Base-by-base conservation (phyloP, 2,329 filamentous ascomycete species). In the Emmonsia crescens region DNA sequence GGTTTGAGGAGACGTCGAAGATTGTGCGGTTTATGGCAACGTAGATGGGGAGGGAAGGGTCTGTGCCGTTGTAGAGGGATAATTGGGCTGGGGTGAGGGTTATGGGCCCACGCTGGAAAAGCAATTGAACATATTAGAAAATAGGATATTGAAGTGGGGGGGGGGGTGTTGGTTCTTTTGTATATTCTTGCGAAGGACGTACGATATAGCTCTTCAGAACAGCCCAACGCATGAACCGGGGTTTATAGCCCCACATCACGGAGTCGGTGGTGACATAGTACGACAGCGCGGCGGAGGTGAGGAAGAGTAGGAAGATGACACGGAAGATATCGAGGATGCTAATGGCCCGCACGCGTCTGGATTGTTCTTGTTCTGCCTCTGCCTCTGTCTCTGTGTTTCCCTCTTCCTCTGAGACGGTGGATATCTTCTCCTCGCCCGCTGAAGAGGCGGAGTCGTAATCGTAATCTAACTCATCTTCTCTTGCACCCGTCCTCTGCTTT, bases 11-110 rank as follows among this genome's bases (percentile, higher is more conserved):
- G 51, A 87, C 85, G 69, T 87, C 85, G 78, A 85, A 87, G 74
- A 87, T 83, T 24, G 80, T 83, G 66, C 83, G 81, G 72, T 87
- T 87, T 70, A 99, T 85, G 65, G 91, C 91, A 61, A 99, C 83
- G 78, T 96, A 96, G 73, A 97, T 85, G 6, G 94, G 94, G 63
- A 88, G 85, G 8, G 76, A 74, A 10, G 85, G 79, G 75, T 96
- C 86, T 62, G 78, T 82, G 77, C 94, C 95, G 76, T 96, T 87
- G 80, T 89, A 95, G 58, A 78, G 73, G 54, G 82, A 74, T 57
- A 99, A 86, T 73, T 96, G 81, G 24, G 80, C 79, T 61, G 89
- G 87, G 0, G 91, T 96, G 46, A 97, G 81, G 71, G 82, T 78
- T 58, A 89, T 65, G 16, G 90, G 89, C 3, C 80, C 79, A 65